phyloP scores from a whole-genome alignment of 2,329 filamentous ascomycete genomes.

The Xylaria sp. region DNA sequence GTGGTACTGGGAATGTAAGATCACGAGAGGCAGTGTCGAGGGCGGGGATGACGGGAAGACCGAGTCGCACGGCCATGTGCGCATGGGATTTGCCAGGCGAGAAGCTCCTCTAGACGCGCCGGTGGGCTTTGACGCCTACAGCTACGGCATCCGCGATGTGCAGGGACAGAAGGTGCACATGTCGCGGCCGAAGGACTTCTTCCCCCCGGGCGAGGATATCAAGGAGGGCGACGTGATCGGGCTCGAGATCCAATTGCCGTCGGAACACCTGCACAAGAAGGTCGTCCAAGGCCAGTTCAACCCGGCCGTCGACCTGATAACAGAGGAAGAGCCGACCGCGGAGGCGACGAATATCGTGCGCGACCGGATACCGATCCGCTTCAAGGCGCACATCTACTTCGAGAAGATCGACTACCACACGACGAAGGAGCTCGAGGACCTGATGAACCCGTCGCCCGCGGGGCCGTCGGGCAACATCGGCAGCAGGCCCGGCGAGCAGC shows the following conservation, averaged over 20 bases:
- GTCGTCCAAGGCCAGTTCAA: conserved; percentile 88
- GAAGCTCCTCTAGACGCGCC: conserved; percentile 83
- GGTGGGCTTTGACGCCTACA: conserved; percentile 88
- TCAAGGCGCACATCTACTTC: conserved; percentile 92
- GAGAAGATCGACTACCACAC: conserved; percentile 89
- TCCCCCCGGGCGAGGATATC: conserved; percentile 76
- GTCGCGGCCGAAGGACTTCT: conserved; percentile 90
- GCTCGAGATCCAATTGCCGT: conserved; percentile 83
- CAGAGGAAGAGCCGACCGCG: conserved; percentile 59
- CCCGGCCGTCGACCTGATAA: conserved; percentile 72
- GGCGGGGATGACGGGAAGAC: conserved; percentile 47
- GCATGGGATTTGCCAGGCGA: conserved; percentile 82
- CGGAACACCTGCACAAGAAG: conserved; percentile 82
- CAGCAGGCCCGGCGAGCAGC: conserved; percentile 51
- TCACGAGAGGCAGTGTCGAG: conserved; percentile 73
- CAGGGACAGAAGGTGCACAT: conserved; percentile 91
- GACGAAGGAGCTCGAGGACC: conserved; percentile 84
- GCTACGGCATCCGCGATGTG: conserved; percentile 89
- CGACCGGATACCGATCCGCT: conserved; percentile 91
- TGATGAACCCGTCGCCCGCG: conserved; percentile 69
- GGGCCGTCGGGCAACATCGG: conserved; percentile 43
- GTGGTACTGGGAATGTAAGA: conserved; percentile 92
- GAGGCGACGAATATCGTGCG: conserved; percentile 81
- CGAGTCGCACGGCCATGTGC: conserved; percentile 65
- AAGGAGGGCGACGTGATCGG: conserved; percentile 92